Evolutionary conservation across 2,329 filamentous ascomycete species (phyloP).

Genomic region (Exutisphaerella laricina): DNA sequence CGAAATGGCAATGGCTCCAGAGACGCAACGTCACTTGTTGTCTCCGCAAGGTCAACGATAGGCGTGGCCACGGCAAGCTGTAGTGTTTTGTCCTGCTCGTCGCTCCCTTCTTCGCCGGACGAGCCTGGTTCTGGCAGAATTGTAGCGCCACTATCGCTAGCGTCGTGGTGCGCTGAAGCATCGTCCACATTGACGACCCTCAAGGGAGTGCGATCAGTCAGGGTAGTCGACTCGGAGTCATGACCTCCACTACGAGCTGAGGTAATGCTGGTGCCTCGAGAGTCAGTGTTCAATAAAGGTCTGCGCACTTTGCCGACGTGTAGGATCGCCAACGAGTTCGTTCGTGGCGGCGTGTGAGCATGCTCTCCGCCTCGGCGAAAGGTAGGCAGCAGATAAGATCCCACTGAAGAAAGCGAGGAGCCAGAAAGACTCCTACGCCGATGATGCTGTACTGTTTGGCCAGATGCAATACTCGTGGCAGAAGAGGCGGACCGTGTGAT

Average conservation of each 20-base stretch:
- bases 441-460: constrained; percentile 24
- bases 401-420: constrained; percentile 25
- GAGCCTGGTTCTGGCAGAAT: too few species aligned
- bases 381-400: constrained; percentile 17
- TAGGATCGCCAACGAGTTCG: constrained; percentile 13
- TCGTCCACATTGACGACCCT: neutral
- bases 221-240: constrained; percentile 6
- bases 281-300: constrained; percentile 11
- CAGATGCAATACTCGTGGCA: constrained; percentile 19
- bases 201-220: neutral
- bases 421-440: constrained; percentile 26
- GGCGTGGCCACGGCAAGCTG: neutral
- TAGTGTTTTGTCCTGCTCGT: constrained; percentile 1
- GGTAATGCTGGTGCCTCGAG: constrained; percentile 14
- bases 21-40: neutral
- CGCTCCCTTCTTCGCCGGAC: neutral
- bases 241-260: constrained; percentile 11
- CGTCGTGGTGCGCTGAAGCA: too few species aligned
- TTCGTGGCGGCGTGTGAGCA: constrained; percentile 7
- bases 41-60: constrained; percentile 3
- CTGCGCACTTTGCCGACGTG: constrained; percentile 9
- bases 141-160: too few species aligned
- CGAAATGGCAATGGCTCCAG: constrained; percentile 52
- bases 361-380: constrained; percentile 1
- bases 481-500: constrained; percentile 21